Base-by-base conservation (phyloP, 306 rosid genomes). In the Dalbergia cochinchinensis region DNA sequence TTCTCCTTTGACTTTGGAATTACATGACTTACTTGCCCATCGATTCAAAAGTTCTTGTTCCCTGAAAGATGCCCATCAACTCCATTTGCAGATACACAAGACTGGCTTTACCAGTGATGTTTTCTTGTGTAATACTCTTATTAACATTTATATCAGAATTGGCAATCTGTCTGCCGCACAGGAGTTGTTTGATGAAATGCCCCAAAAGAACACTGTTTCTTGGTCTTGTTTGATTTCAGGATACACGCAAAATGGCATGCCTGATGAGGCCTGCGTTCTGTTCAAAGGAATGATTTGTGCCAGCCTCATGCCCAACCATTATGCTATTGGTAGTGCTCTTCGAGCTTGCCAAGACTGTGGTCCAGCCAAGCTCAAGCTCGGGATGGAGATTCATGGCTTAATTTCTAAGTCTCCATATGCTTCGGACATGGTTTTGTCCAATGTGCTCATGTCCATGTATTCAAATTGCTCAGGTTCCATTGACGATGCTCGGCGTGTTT, bases 151-250 rank as follows among this genome's bases (percentile, higher is more conserved):
- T 31, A 86, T 85, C 18, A 87, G 90, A 79, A 64, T 71, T 61
- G 81, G 83, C 22, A 81, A 83, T 14, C 35, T 94, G 82, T 79
- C 63, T 77, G 83, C 85, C 4, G 94, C 96, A 11, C 81, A 85
- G 20, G 80, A 91, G 55, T 45, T 87, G 87, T 94, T 94, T 64
- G 93, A 86, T 48, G 93, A 89, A 92, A 91, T 92, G 94, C 91
- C 85, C 0, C 86, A 86, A 5, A 88, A 84, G 85, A 94, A 91
- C 82, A 83, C 69, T 8, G 92, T 94, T 74, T 85, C 98, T 7
- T 92, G 98, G 97, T 87, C 96, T 79, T 90, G 96, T 65, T 81
- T 94, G 73, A 84, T 94, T 83, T 86, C 96, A 0, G 98, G 96
- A 13, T 94, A 83, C 68, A 66, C 93, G 57, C 88, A 87, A 78